Percentiles rank a stretch among this genome's conserved stretches.
Conservation (phyloP, 2,329 filamentous ascomycete genomes). For the Verticillium klebahnii region DNA sequence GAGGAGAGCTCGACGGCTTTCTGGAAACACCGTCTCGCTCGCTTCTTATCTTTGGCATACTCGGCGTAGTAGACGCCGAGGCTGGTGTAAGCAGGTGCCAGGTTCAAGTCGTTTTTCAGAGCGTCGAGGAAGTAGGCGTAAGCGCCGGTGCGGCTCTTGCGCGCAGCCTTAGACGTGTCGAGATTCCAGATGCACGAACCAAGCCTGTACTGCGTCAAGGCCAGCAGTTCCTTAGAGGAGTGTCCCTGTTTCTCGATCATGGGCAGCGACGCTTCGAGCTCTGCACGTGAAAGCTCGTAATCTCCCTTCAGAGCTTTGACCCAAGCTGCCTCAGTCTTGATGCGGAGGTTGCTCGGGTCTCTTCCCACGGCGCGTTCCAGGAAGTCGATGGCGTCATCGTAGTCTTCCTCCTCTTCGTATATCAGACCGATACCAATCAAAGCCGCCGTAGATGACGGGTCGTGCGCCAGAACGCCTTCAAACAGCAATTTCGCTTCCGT, state of each 20-base stretch:
- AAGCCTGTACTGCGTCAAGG: constrained; percentile 81
- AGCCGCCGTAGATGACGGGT: constrained; percentile 71
- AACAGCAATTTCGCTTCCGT: constrained; percentile 84
- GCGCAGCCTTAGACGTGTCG: constrained; percentile 66
- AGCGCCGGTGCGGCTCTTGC: constrained; percentile 76
- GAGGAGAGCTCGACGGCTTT: constrained; percentile 92
- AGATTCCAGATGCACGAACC: constrained; percentile 84
- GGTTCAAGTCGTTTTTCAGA: constrained; percentile 81
- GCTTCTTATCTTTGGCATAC: constrained; percentile 79
- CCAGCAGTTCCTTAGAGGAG: constrained; percentile 65
- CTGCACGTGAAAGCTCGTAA: constrained; percentile 59
- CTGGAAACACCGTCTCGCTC: constrained; percentile 89
- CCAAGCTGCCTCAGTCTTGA: constrained; percentile 88
- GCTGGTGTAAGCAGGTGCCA: constrained; percentile 85
- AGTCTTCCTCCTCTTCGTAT: constrained; percentile 90
- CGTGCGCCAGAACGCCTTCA: constrained; percentile 71
- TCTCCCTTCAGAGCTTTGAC: constrained; percentile 81
- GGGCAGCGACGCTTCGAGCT: constrained; percentile 66
- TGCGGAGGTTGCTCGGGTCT: constrained; percentile 69
- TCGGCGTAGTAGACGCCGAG: constrained; percentile 89
- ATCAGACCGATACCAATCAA: constrained; percentile 89
- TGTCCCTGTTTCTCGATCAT: constrained; percentile 59
- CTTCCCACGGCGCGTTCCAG: constrained; percentile 69
- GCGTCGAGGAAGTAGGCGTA: constrained; percentile 81
- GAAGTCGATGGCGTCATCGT: constrained; percentile 74